Evolutionary conservation across 2,329 filamentous ascomycete genomes (phyloP).

Genomic region (Aspergillus glaucus): DNA sequence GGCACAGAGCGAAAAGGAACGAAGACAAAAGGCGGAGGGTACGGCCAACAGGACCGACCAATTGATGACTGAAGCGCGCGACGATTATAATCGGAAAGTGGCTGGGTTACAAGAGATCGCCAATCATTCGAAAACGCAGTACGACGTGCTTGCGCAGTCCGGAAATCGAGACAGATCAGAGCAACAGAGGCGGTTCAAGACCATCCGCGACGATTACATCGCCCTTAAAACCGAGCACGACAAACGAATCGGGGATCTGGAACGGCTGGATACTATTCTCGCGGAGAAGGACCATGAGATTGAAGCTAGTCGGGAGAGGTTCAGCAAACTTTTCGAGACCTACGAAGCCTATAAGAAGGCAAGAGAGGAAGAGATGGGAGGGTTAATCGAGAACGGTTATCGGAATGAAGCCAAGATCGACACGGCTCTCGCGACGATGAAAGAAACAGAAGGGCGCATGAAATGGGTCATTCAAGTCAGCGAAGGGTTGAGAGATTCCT

Average conservation of each 20-base stretch:
- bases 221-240: conserved; percentile 30
- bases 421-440: conserved; percentile 33
- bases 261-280: conserved; percentile 39
- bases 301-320: conserved; percentile 32
- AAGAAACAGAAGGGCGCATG: conserved; percentile 40
- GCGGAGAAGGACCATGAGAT: conserved; percentile 43
- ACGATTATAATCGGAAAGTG: conserved; percentile 34
- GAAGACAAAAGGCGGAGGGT: conserved; percentile 36
- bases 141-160: conserved; percentile 38
- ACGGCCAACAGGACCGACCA: conserved; percentile 32
- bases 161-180: conserved; percentile 37
- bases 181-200: conserved; percentile 33
- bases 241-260: conserved; percentile 30
- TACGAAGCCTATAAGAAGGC: conserved; percentile 39
- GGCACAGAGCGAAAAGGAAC: conserved; percentile 36
- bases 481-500: conserved; percentile 23
- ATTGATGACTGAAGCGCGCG: conserved; percentile 34
- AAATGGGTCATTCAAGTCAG: conserved; percentile 44
- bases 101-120: conserved; percentile 35
- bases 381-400: conserved; percentile 24
- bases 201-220: conserved; percentile 29
- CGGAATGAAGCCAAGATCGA: conserved; percentile 29
- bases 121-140: conserved; percentile 35
- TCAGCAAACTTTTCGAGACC: conserved; percentile 32
- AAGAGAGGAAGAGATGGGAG: conserved; percentile 35